A percentile compares a stretch with the other conserved stretches of the same genome.
phyloP scores from a whole-genome alignment of 495 filamentous ascomycete species.

The Daldinia loculata region DNA sequence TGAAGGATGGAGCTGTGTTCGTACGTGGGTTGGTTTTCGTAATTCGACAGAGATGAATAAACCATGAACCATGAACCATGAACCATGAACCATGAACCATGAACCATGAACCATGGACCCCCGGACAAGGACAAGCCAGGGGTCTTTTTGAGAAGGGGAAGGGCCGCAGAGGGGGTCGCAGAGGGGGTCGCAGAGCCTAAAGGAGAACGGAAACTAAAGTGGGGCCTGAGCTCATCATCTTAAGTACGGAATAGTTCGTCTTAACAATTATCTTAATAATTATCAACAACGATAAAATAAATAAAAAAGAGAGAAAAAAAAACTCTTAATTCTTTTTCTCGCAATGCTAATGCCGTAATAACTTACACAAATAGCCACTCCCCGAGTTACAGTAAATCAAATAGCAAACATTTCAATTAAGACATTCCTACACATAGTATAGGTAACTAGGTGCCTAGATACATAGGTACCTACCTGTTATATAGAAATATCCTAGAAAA shows the following conservation, averaged over 20 bases:
- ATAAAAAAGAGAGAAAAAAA: not conserved
- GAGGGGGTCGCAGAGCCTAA: constrained; percentile 29
- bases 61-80: not conserved
- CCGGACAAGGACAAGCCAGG: constrained; percentile 20
- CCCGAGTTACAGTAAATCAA: constrained; percentile 21
- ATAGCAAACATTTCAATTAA: constrained; percentile 36
- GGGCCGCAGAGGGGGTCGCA: constrained; percentile 34
- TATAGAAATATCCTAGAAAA: not conserved
- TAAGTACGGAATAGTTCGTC: not conserved
- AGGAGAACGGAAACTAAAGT: constrained; percentile 35
- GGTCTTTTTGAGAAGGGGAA: constrained; percentile 11
- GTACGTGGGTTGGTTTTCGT: constrained; percentile 38
- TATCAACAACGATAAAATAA: not conserved
- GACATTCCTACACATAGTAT: constrained; percentile 16
- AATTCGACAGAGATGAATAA: constrained; percentile 41
- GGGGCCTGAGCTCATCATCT: constrained; percentile 29
- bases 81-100: constrained; percentile 2
- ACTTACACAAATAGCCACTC: constrained; percentile 32
- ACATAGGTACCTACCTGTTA: no score
- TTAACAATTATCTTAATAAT: not conserved
- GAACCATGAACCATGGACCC: constrained; percentile 28
- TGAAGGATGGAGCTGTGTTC: constrained; percentile 37
- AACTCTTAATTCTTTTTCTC: not conserved
- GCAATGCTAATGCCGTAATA: constrained; percentile 19
- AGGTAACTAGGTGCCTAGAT: no score